These are phyloP conservation scores for Candida boleticola DNA, from an alignment of 805 yeast genomes.

Conservation along the genomic window DNA sequence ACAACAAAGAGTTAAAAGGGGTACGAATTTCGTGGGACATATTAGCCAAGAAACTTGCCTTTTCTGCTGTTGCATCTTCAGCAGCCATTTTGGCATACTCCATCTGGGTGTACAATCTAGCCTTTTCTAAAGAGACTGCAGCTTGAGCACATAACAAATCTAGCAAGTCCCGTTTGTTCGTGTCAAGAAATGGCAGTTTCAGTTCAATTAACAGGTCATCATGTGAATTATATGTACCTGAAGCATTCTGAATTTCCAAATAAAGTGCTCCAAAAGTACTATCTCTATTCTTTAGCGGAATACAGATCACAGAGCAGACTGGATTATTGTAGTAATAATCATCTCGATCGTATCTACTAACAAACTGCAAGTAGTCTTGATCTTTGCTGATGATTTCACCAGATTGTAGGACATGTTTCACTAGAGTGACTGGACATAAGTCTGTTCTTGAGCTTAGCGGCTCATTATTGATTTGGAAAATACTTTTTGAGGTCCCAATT, in stretches of 20 bases:
- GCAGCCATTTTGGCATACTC: slow-evolving; percentile 42
- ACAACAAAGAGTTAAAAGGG: slow-evolving; percentile 51
- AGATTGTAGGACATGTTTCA: slow-evolving; percentile 36
- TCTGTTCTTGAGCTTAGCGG: slow-evolving; percentile 39
- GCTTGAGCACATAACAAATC: slow-evolving; percentile 50
- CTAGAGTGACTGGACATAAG: slow-evolving; percentile 40
- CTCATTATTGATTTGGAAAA: slow-evolving; percentile 26
- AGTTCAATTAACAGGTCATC: slow-evolving; percentile 1
- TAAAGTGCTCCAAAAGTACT: slow-evolving; percentile 47
- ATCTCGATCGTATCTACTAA: slow-evolving; percentile 34
- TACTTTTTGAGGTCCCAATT: slow-evolving; percentile 24
- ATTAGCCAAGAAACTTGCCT: slow-evolving; percentile 51
- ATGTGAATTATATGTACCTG: not conserved
- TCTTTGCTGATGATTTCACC: slow-evolving; percentile 36
- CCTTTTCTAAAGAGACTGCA: slow-evolving; percentile 49
- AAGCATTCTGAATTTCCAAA: slow-evolving; percentile 26
- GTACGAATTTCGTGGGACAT: slow-evolving; percentile 53
- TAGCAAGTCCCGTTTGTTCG: slow-evolving; percentile 37
- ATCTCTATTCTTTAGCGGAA: slow-evolving; percentile 44
- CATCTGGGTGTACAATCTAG: slow-evolving; percentile 46
- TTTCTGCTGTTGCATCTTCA: slow-evolving; percentile 53
- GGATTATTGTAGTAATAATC: slow-evolving; percentile 35
- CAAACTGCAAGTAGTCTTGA: slow-evolving; percentile 33
- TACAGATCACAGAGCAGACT: slow-evolving; percentile 37
- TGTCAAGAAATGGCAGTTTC: slow-evolving; percentile 20